Base-by-base conservation (phyloP, 495 filamentous ascomycete genomes). In the Annulohypoxylon moriforme region DNA sequence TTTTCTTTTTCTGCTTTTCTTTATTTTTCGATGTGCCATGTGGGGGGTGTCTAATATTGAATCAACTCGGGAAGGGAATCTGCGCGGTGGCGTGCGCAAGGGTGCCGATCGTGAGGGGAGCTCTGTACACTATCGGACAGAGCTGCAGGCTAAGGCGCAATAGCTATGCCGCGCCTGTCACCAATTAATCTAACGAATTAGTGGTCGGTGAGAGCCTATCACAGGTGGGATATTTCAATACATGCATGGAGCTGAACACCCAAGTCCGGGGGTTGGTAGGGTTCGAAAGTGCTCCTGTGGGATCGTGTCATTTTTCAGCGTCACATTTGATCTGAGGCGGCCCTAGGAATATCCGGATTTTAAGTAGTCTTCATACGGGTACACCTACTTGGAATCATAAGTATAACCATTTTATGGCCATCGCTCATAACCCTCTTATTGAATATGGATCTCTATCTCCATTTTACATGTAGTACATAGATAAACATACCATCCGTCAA, bases 1-100 rank as follows among this genome's bases (percentile, higher is more conserved):
- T 62, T 52, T 61, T 46, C 33, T 27, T 25, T 8, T 36, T 9
- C 29, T 58, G 29, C 20, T 25, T 57, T 38, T 38, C 4, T 14
- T 49, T 65, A 20, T n/a, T 40, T 58, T 58, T 58, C 1, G 9
- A 25, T 13, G 24, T 25, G 16, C 10, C 24, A 33, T 40, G 53
- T 65, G 64, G 69, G 46, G 69, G 55, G 25, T 36, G 40, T 59
- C 58, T 49, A 50, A 68, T 63, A 60, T 64, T 72, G 58, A 60
- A 27, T 20, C 24, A 29, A 33, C 53, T 60, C 16, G 36, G 27
- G 47, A 64, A 60, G 36, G 18, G 13, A 29, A 60, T 60, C 46
- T 40, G 47, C 60, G 59, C 50, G 49, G 69, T 72, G 69, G 69
- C 69, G 64, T 64, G 46, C 57, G 64, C 47, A 50, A 58, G 5